Percentiles rank a stretch among this genome's conserved stretches.
Conservation (phyloP, 2,329 filamentous ascomycete genomes). For the Mollisia scopiformis region DNA sequence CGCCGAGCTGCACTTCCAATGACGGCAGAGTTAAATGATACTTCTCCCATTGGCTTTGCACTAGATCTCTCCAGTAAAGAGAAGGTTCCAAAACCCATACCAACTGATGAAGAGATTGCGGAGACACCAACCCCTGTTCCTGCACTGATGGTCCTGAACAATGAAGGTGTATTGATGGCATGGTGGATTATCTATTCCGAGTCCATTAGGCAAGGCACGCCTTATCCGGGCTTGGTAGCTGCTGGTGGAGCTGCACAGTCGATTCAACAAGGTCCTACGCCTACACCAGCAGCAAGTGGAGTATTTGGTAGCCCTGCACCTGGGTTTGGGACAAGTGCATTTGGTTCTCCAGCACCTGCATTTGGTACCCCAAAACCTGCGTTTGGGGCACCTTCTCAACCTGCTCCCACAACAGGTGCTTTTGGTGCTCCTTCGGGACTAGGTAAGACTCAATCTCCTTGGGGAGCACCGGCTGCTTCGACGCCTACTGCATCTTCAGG, state of each 20-base stretch:
- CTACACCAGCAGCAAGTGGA: conserved; percentile 29
- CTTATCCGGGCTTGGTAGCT: conserved; percentile 71
- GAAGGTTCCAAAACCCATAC: conserved; percentile 77
- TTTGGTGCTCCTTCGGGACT: conserved; percentile 45
- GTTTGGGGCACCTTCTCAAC: conserved; percentile 39
- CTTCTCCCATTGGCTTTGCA: conserved; percentile 76
- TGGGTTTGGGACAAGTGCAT: conserved; percentile 41
- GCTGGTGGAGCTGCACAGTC: conserved; percentile 33
- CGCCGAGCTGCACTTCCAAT: conserved; percentile 77
- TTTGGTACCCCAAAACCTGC: conserved; percentile 38
- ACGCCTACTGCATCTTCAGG: conserved; percentile 37
- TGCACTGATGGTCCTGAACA: conserved; percentile 81
- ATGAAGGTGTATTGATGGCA: conserved; percentile 80
- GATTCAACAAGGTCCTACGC: conserved; percentile 18
- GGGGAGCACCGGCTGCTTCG: conserved; percentile 45
- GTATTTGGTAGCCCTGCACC: conserved; percentile 36
- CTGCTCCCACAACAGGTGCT: conserved; percentile 40
- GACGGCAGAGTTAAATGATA: conserved; percentile 68
- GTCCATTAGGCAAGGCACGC: conserved; percentile 73
- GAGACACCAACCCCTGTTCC: conserved; percentile 82
- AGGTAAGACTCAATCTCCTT: conserved; percentile 55
- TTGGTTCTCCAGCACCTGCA: conserved; percentile 31
- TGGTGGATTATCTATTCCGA: conserved; percentile 96
- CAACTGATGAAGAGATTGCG: conserved; percentile 70
- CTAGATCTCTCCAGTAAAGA: conserved; percentile 85